Percentiles rank a stretch among this genome's conserved stretches.
Evolutionary conservation across 2,329 filamentous ascomycete species (phyloP).

Genomic region (Aspergillus sp.): DNA sequence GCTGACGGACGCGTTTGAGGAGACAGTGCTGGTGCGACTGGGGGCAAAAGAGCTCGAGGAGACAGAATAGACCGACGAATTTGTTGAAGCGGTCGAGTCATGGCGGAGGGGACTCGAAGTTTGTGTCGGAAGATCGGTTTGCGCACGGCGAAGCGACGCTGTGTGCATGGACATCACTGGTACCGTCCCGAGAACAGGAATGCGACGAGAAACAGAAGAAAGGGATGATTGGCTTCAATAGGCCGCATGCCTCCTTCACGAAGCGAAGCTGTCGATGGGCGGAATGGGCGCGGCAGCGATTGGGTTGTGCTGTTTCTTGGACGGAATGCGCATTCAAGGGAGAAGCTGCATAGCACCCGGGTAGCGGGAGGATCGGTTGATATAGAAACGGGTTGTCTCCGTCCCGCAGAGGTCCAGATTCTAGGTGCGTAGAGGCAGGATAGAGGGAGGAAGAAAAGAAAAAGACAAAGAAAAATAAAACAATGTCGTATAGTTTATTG

Average conservation of each 20-base stretch:
- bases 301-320: conserved; percentile 5
- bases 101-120: conserved; percentile 52
- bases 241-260: conserved; percentile 42
- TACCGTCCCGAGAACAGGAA: conserved; percentile 27
- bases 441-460: background rate
- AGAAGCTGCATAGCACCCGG: conserved; percentile 20
- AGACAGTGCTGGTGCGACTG: conserved; percentile 68
- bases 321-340: conserved; percentile 28
- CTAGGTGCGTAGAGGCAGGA: conserved; percentile 1
- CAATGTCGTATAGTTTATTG: background rate
- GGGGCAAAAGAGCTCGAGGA: conserved; percentile 50
- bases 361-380: conserved; percentile 24
- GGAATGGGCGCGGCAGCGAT: conserved; percentile 7
- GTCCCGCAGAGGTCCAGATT: conserved; percentile 10
- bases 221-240: conserved; percentile 29
- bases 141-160: conserved; percentile 36
- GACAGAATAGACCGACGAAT: conserved; percentile 53
- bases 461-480: background rate
- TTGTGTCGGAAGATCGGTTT: conserved; percentile 42
- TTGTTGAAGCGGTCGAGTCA: conserved; percentile 56
- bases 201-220: conserved; percentile 28
- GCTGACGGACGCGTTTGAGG: conserved; percentile 68
- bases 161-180: conserved; percentile 42
- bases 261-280: conserved; percentile 25
- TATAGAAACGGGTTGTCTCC: conserved; percentile 23